Percentiles rank a stretch among this genome's conserved stretches.
phyloP scores from a whole-genome alignment of 2,329 filamentous ascomycete genomes.

The Cladosporium austrohemisphaericum region DNA sequence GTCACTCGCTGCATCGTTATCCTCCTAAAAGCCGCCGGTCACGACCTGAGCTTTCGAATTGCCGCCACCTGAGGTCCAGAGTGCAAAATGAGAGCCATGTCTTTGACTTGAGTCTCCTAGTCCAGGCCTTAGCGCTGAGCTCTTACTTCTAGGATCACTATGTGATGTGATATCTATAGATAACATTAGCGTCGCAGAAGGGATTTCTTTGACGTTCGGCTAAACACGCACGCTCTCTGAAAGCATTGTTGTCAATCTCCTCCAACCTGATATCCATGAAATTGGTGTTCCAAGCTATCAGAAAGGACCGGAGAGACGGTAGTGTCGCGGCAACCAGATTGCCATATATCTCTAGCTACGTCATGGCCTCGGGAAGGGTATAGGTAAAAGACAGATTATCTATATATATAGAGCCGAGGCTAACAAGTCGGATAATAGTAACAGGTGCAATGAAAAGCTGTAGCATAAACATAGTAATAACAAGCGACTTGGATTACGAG shows the following conservation, averaged over 20 bases:
- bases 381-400: constrained; percentile 17
- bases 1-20: constrained; percentile 21
- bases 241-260: constrained; percentile 5
- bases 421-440: constrained; percentile 14
- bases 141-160: background rate
- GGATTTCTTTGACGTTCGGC: background rate
- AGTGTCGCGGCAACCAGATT: constrained; percentile 20
- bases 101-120: background rate
- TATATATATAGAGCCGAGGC: constrained; percentile 4
- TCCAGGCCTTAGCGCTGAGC: background rate
- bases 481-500: constrained; percentile 13
- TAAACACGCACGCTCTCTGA: background rate
- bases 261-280: constrained; percentile 11
- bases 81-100: background rate
- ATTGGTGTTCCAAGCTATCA: constrained; percentile 20
- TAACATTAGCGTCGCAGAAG: background rate
- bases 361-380: constrained; percentile 13
- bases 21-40: background rate
- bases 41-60: background rate
- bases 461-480: constrained; percentile 18
- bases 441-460: constrained; percentile 16
- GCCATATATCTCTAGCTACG: constrained; percentile 20
- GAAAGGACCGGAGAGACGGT: constrained; percentile 21
- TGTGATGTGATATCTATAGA: background rate
- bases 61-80: background rate